Percentiles rank a stretch among this genome's conserved stretches.
Evolutionary conservation across 129 eudicot genomes (phyloP).

Genomic region (Flaveria sonorensis): DNA sequence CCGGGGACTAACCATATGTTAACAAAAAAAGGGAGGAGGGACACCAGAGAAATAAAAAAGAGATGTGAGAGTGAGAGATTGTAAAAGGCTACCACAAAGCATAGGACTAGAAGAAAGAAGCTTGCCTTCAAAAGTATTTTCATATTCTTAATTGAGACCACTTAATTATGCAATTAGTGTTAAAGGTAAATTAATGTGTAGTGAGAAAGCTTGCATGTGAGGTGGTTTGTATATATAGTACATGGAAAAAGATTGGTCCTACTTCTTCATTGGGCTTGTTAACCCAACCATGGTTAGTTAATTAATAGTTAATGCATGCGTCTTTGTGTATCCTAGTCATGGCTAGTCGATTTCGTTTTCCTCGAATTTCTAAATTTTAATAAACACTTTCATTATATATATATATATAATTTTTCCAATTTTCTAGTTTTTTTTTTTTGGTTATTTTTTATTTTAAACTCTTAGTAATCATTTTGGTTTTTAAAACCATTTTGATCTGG

Average conservation of each 20-base stretch:
- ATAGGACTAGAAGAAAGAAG: conserved; percentile 38
- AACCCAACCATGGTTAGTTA: conserved; percentile 46
- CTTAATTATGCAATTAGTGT: background rate
- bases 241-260: conserved; percentile 42
- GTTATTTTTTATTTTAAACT: background rate
- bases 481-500: too few relatives aligned
- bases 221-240: conserved; percentile 51
- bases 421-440: background rate
- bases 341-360: background rate
- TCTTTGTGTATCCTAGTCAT: background rate
- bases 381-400: background rate
- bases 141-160: conserved; percentile 28
- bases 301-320: background rate
- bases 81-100: conserved; percentile 33
- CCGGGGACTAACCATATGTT: conserved; percentile 59
- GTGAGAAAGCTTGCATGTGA: conserved; percentile 52
- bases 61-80: conserved; percentile 40
- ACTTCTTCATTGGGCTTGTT: conserved; percentile 35
- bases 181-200: conserved; percentile 32
- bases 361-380: background rate
- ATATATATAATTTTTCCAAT: background rate
- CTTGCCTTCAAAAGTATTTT: conserved; percentile 34
- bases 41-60: conserved; percentile 35
- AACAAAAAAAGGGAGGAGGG: conserved; percentile 41
- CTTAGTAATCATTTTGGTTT: background rate